Evolutionary conservation across 495 filamentous ascomycete species (phyloP), one percentile per base, ranked within the genome.

Genomic region (Endocarpon pusillum): DNA sequence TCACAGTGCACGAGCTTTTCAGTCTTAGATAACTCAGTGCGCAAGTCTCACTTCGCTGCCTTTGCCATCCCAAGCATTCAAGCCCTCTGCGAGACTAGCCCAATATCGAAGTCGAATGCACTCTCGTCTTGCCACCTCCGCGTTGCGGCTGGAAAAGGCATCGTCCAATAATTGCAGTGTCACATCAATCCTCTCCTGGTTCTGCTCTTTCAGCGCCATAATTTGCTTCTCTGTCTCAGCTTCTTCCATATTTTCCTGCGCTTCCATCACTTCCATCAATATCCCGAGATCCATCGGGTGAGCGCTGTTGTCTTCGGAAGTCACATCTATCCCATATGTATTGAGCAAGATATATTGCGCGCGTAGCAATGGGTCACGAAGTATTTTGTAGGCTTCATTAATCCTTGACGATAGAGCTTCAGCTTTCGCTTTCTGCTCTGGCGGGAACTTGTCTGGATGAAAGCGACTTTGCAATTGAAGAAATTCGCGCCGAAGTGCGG

Each of bases 351-450:
- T 58, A 49, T 97, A 92, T 47, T 93, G 83, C 30, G 86, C 82
- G 6, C 89, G 68, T 19, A 62, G 55, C 2, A 97, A 62, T 20
- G 89, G 84, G 37, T 73, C 62, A 15, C 66, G 55, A 1, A 97
- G 69, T 5, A 83, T 91, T 40, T 69, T 73, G 65, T 91, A 94
- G 0, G 89, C 89, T 32, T 81, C 69, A 60, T 94, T 93, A 52
- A 96, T 81, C 14, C 67, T 65, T 6, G 82, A 70, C 3, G 78
- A 86, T 3, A 74, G 61, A 1, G 66, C 73, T 53, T 85, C 78
- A 16, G 78, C 83, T 29, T 59, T 51, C 58, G 77, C 79, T 30
- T 58, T 45, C 16, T 61, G 42, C 21, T 57, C 52, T n/a, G 44
- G 28, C 1, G 64, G 54, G 52, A 79, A 77, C 22, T 77, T 71